A percentile compares a stretch with the other conserved stretches of the same genome.
Conservation (phyloP, 345 rosid species). For the Ailanthus altissimus region DNA sequence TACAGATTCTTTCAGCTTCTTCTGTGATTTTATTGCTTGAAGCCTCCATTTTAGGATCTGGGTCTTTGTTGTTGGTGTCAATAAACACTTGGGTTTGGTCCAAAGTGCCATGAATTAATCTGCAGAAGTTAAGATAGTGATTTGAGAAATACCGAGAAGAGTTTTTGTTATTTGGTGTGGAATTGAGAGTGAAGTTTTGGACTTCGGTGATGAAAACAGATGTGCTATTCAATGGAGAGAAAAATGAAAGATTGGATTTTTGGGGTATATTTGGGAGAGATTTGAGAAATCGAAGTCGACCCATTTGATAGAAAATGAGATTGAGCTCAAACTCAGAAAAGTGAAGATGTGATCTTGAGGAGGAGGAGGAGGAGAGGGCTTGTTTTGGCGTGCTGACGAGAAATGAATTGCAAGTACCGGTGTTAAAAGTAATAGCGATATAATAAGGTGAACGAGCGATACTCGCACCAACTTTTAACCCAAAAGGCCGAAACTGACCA, state of each 20-base stretch:
- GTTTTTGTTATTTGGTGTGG: slow-evolving; percentile 10
- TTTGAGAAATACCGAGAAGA: slow-evolving; percentile 16
- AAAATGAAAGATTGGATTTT: slow-evolving; percentile 13
- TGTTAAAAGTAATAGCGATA: too few species aligned
- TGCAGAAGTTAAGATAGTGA: slow-evolving; percentile 16
- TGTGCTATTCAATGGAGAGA: background rate
- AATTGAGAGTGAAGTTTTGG: slow-evolving; percentile 9
- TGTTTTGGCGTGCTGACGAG: slow-evolving; percentile 1
- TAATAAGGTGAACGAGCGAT: too few species aligned
- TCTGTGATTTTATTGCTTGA: slow-evolving; percentile 26
- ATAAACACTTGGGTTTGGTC: slow-evolving; percentile 9
- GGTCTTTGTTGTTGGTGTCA: slow-evolving; percentile 25
- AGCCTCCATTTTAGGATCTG: slow-evolving; percentile 15
- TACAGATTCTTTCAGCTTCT: slow-evolving; percentile 58
- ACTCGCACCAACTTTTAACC: too few species aligned
- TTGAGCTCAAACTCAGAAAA: background rate
- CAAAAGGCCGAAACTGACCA: too few species aligned
- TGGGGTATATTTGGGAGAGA: slow-evolving; percentile 20
- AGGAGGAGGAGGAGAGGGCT: background rate
- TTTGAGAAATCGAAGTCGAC: slow-evolving; percentile 26
- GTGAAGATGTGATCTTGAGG: background rate
- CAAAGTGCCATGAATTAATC: slow-evolving; percentile 32
- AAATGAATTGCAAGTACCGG: too few species aligned
- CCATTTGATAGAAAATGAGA: slow-evolving; percentile 35
- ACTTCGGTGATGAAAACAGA: background rate